These are phyloP conservation scores for Cocos nucifera DNA, from an alignment of 176 grass and related monocot genomes.

Conservation along the genomic window DNA sequence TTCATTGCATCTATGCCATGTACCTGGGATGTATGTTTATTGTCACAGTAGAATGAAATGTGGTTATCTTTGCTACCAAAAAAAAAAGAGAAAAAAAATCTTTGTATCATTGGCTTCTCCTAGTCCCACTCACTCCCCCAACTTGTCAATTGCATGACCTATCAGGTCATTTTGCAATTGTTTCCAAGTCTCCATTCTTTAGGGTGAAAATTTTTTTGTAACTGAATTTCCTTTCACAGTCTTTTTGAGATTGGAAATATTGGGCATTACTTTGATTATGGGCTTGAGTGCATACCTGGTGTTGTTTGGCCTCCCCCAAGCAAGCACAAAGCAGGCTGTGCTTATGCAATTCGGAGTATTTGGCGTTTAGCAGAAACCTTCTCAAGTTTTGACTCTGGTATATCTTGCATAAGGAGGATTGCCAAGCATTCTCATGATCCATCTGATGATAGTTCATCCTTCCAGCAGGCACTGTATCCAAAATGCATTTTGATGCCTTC, in stretches of 20 bases:
- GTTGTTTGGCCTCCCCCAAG: constrained; percentile 28
- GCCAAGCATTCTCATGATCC: constrained; percentile 4
- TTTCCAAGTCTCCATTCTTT: no score
- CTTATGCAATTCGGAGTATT: constrained; percentile 35
- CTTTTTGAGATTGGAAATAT: constrained; percentile 32
- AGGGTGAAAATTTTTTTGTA: no score
- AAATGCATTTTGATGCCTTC: constrained; percentile 5
- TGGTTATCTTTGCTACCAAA: no score
- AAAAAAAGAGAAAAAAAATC: no score
- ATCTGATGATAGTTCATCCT: constrained; percentile 20
- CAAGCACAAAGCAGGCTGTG: constrained; percentile 14
- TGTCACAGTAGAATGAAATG: no score
- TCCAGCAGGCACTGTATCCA: constrained; percentile 62
- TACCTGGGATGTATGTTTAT: no score
- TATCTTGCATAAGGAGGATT: constrained; percentile 51
- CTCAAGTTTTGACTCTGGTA: constrained; percentile 28
- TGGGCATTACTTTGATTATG: constrained; percentile 12
- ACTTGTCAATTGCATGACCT: no score
- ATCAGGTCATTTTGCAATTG: no score
- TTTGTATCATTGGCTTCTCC: no score
- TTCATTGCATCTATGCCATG: no score
- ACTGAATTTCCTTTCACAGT: constrained; percentile 21
- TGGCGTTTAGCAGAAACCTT: constrained; percentile 22
- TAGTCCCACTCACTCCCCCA: no score
- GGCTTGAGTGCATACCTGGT: constrained; percentile 29